Base-by-base conservation (phyloP, 139 green algal species). In the Auxenochlorella pyrenoidosa region DNA sequence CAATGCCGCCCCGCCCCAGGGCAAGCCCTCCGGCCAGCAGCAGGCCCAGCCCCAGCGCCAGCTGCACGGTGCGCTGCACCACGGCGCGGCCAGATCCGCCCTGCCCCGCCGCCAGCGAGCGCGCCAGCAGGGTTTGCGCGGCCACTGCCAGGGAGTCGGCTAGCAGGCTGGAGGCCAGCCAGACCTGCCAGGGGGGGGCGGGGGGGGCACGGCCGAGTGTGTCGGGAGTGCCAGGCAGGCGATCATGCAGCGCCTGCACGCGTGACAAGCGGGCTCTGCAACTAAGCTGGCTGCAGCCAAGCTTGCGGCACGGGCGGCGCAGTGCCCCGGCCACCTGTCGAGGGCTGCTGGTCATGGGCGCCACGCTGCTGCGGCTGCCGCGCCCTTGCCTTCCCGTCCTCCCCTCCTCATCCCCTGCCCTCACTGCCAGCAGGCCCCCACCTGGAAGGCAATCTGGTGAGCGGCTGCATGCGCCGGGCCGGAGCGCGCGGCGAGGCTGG, bases 71-170 rank as follows among this genome's bases (percentile, higher is more conserved):
- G 70, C 88, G 83, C 18, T 65, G 10, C 30, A 90, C 89, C 40
- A 96, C 86, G 65, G 60, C 4, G 30, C 44, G 54, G 0, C 58
- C 73, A 3, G 70, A 76, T 4, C 71, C 41, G 32, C 40, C 10
- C 6, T 92, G 79, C 59, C 88, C 84, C 24, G 90, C 82, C 0
- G 92, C 91, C 36, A 96, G 32, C 30, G 87, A 88, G 15, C 88
- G 86, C 1, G 93, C 95, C 82, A 97, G 75, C 58, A 98, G 89
- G 15, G 93, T 89, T 90, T 98, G 95, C 2, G 94, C 94, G 0
- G 96, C 95, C 12, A 98, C 94, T 26, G 96, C 95, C 63, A 98
- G 90, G 51, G 90, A 88, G 87, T 98, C 95, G 10, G 94, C 91
- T 63, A 97, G 86, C 79, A 98, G 88, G 43, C 84, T 93, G 63